Evolutionary conservation across 805 yeast genomes (phyloP), one percentile per base, ranked within the genome.

Genomic region (Ogataea corticis): DNA sequence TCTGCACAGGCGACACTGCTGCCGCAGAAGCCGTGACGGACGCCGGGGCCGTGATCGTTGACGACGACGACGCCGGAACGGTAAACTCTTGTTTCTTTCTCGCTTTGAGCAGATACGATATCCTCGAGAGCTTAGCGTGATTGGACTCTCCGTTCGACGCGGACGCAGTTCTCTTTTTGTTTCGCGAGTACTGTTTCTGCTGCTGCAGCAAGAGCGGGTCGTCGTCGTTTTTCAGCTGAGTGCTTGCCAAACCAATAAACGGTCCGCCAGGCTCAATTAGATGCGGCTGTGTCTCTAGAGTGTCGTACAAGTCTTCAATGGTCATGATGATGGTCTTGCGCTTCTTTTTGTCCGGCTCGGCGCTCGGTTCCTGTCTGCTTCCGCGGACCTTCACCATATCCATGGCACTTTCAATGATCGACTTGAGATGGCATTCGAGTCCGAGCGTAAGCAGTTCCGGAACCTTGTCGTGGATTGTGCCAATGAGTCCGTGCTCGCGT

Each of bases 401-500:
- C 35, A 88, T 76, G 2, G 89, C 80, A 51, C 80, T 78, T 56
- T 88, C 94, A 5, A 92, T 66, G 10, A 91, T 70, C 48, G 80
- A 79, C 56, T 84, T 86, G 52, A 94, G 66, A 66, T 90, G 92
- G 28, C 77, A 72, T 59, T 92, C 97, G 34, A 94, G 69, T 0
- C 97, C 97, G n/a, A 86, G 65, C 17, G 82, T 70, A 51, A 91
- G 62, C 15, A 94, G 69, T 44, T 90, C 96, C n/a, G 87, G 77
- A 5, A 85, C 87, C 16, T 81, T 82, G n/a, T 83, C 76, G 36
- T 81, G 83, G n/a, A 92, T 73, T 13, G 82, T 80, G 0, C 96
- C 96, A 0, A 90, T 75, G 7, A 94, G 69, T 0, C 99, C 99
- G 61, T 89, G 82, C 58, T 94, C 98, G 56, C 97, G 75, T 52